Conservation (phyloP, 2,329 filamentous ascomycete species). For the Botryotinia narcissicola region DNA sequence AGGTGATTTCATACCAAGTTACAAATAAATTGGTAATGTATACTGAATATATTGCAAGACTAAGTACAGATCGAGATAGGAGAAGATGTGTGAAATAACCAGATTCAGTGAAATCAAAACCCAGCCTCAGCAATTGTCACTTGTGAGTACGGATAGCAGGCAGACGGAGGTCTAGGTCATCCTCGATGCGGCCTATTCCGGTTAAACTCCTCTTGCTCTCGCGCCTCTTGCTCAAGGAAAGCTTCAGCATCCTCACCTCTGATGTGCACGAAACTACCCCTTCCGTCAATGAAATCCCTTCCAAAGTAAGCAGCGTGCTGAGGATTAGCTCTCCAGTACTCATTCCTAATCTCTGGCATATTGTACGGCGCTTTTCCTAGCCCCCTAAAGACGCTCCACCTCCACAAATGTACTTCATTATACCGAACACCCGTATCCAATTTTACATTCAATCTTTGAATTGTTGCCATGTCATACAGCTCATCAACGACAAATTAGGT, state of each 20-base stretch:
- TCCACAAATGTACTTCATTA: background rate
- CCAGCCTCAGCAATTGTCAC: background rate
- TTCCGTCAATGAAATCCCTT: background rate
- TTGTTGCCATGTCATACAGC: accelerated
- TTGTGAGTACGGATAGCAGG: background rate
- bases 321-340: background rate
- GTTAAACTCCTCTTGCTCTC: background rate
- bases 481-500: background rate
- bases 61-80: background rate
- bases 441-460: background rate
- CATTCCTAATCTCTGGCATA: background rate
- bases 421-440: accelerated
- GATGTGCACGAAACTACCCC: accelerated
- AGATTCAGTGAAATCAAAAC: background rate
- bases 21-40: background rate
- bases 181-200: too few relatives aligned
- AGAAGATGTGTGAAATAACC: background rate
- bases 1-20: background rate
- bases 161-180: background rate
- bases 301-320: accelerated
- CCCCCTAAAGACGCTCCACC: background rate
- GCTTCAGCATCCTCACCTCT: accelerated
- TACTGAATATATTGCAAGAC: background rate
- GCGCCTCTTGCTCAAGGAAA: background rate
- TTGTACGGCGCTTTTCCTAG: background rate